Evolutionary conservation across 2,329 filamentous ascomycete species (phyloP), one percentile per base, ranked within the genome.

Genomic region (Xylariaceae sp.): DNA sequence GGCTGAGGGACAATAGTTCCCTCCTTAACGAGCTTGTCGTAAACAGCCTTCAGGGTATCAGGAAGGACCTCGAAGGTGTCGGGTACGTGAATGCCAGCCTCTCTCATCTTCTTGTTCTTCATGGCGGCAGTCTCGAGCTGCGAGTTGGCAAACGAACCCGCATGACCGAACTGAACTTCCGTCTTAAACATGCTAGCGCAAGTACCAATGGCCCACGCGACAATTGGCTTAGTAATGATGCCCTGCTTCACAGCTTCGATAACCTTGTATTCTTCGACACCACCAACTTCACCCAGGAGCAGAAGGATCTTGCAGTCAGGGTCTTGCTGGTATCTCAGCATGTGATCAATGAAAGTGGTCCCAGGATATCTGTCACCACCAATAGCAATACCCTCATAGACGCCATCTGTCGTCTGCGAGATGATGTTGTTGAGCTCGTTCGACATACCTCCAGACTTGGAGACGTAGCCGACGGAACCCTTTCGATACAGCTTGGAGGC

Each of bases 391-490:
- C 95, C 95, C 85, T 99, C 95, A 77, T 96, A 93, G 54, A 99
- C 95, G 85, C 95, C 95, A 75, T 99, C 92, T 70, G 95, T 97
- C 77, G 85, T 96, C 77, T 96, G 89, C 56, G 93, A 86, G 72
- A 99, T 90, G 78, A 99, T 98, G 87, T 99, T 99, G 89, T 99
- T 99, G 73, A 99, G 82, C 84, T 99, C 95, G 85, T 99, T 99
- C 79, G 95, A 98, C 95, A 99, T 99, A 81, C 95, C 95, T 75
- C 95, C 95, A 57, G 95, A 99, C 86, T 99, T 99, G 85, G 93
- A 98, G 78, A 99, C 95, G 79, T 99, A 99, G 70, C 91, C 95
- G 67, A 99, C 93, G 69, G 95, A 98, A 70, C 95, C 95, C 81
- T 95, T 95, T 79, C 95, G 93, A 88, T 99, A 99, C 60, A 99